Evolutionary conservation across 768 basidiomycete genomes (phyloP).

Genomic region (Tulasnella sp.): DNA sequence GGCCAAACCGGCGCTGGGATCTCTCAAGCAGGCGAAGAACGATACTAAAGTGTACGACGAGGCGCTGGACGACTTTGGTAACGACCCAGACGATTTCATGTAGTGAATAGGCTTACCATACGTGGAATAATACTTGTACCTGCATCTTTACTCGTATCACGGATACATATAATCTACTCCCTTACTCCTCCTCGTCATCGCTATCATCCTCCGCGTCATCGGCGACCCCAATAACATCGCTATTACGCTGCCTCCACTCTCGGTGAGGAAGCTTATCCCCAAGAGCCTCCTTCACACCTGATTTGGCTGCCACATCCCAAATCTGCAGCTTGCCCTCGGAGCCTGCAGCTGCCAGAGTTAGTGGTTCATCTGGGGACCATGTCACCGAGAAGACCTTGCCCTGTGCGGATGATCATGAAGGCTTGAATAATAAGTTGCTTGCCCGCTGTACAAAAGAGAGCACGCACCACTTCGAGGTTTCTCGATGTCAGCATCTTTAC

Average conservation of each 20-base stretch:
- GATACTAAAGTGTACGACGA: conserved; percentile 81
- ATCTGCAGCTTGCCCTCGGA: conserved; percentile 89
- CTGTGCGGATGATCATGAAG: conserved; percentile 29
- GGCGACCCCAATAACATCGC: conserved; percentile 41
- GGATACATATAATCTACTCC: neutral
- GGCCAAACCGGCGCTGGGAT: conserved; percentile 67
- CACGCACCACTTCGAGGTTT: conserved; percentile 77
- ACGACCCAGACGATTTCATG: conserved; percentile 78
- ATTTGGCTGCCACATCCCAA: conserved; percentile 86
- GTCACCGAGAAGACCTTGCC: conserved; percentile 91
- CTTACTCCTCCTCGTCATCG: conserved; percentile 24
- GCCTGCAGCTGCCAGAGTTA: conserved; percentile 88
- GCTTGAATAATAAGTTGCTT: neutral
- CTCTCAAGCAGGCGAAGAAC: conserved; percentile 52
- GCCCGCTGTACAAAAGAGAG: conserved; percentile 21
- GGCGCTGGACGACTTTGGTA: conserved; percentile 78
- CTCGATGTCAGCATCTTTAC: conserved; percentile 78
- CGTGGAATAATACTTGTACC: neutral
- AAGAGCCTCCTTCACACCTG: conserved; percentile 73
- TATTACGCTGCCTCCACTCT: conserved; percentile 48
- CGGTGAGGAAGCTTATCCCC: conserved; percentile 59
- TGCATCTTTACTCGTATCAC: neutral
- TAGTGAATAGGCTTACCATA: conserved; percentile 28
- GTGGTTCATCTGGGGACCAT: conserved; percentile 90
- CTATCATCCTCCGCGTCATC: conserved; percentile 50